Evolutionary conservation across 2,329 filamentous ascomycete genomes (phyloP).

Genomic region (Cercospora nicotianae): DNA sequence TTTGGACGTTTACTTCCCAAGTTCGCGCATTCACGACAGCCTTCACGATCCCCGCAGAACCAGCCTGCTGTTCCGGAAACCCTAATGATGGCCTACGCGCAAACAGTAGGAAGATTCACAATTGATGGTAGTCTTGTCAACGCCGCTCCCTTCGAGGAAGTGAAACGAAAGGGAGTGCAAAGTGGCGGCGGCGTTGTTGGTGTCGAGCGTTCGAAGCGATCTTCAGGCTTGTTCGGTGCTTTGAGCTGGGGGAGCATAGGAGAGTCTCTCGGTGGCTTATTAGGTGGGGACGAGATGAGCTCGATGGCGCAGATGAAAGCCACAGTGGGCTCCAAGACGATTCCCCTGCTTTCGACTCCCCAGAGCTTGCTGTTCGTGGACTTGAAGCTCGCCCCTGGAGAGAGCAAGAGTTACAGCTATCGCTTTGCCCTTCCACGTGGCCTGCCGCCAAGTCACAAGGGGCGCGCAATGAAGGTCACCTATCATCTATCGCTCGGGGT

Average conservation of each 20-base stretch:
- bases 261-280: conserved; percentile 80
- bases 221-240: conserved; percentile 76
- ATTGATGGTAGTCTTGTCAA: conserved; percentile 90
- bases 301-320: conserved; percentile 95
- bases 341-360: conserved; percentile 89
- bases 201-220: conserved; percentile 70
- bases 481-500: conserved; percentile 92
- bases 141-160: conserved; percentile 86
- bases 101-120: conserved; percentile 87
- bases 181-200: conserved; percentile 80
- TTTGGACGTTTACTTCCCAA: conserved; percentile 54
- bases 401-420: conserved; percentile 85
- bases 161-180: conserved; percentile 91
- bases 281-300: conserved; percentile 85
- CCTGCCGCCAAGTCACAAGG: conserved; percentile 85
- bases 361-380: conserved; percentile 97
- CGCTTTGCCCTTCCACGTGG: conserved; percentile 82
- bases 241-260: conserved; percentile 88
- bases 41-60: conserved; percentile 42
- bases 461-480: conserved; percentile 88
- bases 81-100: conserved; percentile 97
- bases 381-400: conserved; percentile 79
- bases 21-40: conserved; percentile 42
- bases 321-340: conserved; percentile 77
- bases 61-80: conserved; percentile 65